Evolutionary conservation across 1,284 basidiomycete species (phyloP), one percentile per base, ranked within the genome.

Genomic region (Melanopsichium pennsylvanicum): DNA sequence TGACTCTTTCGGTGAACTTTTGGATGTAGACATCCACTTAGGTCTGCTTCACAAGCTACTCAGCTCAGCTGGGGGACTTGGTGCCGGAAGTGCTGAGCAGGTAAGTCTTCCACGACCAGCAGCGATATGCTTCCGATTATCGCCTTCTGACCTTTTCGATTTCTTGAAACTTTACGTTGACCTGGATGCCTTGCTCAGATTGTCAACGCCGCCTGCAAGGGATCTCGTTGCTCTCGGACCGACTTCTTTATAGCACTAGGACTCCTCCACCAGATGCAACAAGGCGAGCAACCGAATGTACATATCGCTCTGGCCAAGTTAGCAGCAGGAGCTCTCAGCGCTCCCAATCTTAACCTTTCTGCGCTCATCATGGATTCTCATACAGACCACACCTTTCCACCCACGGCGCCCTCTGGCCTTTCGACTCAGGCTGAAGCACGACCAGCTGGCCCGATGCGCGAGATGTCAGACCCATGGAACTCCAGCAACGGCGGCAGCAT

Each of bases 401-500:
- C 67, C 1, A 40, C 56, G 16, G 45, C 46, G 13, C 21, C 46
- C 1, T 43, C 52, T 10, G 29, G 27, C 25, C 47, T 48, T 15
- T 32, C 34, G 9, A 39, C 27, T 8, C 27, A 44, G 19, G 15
- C 33, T 5, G 48, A 57, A 3, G 11, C 46, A 23, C 47, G 58
- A 4, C 61, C 61, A 15, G 22, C 56, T 2, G 61, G 50, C 9
- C 56, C 54, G 7, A 47, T 54, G 44, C 56, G 67, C 22, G 67
- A 70, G 31, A 70, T 70, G 67, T 60, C 56, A 19, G 61, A 70
- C 48, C 67, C 67, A 2, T 70, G 67, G 67, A 59, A 61, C 27
- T 19, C 48, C 18, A 46, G 29, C 45, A 49, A 43, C 37, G 26
- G 27, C 40, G 42, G 19, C 31, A 43, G 36, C 44, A 35, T 29